Evolutionary conservation across 139 green algal genomes (phyloP).

Genomic region (Haematococcus lacustris): DNA sequence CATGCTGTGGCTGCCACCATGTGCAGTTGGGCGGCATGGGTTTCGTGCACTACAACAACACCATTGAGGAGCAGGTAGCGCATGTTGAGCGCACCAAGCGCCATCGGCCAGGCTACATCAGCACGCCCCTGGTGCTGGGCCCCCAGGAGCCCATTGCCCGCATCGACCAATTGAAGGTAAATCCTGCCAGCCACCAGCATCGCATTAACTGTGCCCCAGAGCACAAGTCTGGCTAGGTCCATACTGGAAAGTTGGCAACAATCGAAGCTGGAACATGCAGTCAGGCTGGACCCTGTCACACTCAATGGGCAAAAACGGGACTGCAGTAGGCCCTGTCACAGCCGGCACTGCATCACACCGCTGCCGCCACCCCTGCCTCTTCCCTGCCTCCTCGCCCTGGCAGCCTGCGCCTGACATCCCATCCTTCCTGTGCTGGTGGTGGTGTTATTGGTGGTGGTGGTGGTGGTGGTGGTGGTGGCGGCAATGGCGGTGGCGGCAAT

Average conservation of each 20-base stretch:
- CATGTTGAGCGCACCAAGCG: slow-evolving; percentile 68
- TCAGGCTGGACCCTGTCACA: no score
- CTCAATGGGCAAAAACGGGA: no score
- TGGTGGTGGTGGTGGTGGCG: background rate
- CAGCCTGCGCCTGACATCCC: background rate
- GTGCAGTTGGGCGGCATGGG: slow-evolving; percentile 82
- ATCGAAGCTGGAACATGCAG: no score
- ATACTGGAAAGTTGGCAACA: no score
- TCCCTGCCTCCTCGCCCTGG: no score
- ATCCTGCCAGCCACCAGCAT: background rate
- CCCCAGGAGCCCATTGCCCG: slow-evolving; percentile 48
- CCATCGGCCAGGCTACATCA: slow-evolving; percentile 65
- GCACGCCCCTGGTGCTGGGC: slow-evolving; percentile 42
- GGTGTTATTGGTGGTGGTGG: background rate
- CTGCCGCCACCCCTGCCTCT: no score
- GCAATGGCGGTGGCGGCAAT: no score
- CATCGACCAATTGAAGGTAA: slow-evolving; percentile 58
- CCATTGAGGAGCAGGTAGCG: slow-evolving; percentile 79
- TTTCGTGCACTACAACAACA: slow-evolving; percentile 98
- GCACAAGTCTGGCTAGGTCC: no score
- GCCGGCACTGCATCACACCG: no score
- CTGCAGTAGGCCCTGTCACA: no score
- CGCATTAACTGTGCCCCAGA: no score
- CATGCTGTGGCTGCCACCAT: background rate
- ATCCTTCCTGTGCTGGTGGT: background rate